Conservation (phyloP, 176 grass and related monocot species). For the Bromus sterilis region DNA sequence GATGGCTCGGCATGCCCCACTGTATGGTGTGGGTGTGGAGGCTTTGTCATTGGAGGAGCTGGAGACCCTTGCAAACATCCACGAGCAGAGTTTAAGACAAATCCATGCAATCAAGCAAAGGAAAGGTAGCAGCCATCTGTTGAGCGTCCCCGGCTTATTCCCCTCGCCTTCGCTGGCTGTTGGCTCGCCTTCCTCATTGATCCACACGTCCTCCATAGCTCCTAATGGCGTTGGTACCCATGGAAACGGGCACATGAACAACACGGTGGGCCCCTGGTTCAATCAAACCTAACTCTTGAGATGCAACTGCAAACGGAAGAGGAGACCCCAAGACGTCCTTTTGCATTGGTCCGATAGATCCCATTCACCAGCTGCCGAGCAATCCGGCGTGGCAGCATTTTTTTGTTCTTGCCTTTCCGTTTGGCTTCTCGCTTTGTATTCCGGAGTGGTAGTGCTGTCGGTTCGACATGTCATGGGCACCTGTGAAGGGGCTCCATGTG, state of each 20-base stretch:
- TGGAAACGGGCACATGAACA: conserved; percentile 62
- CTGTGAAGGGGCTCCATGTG: conserved; percentile 24
- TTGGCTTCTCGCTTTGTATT: conserved; percentile 37
- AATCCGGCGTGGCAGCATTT: conserved; percentile 44
- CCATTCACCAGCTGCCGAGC: conserved; percentile 41
- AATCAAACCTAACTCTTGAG: conserved; percentile 41
- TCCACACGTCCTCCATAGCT: conserved; percentile 44
- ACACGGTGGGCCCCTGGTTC: conserved; percentile 40
- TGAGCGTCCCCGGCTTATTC: conserved; percentile 54
- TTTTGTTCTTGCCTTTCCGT: conserved; percentile 45
- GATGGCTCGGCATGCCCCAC: conserved; percentile 78
- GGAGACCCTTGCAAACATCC: conserved; percentile 69
- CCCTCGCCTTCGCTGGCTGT: conserved; percentile 43
- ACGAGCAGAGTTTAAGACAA: conserved; percentile 69
- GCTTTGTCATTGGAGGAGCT: conserved; percentile 67
- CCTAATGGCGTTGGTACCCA: conserved; percentile 55
- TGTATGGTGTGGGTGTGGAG: conserved; percentile 79
- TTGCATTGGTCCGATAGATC: conserved; percentile 23
- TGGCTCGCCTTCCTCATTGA: conserved; percentile 50
- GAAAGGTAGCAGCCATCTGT: conserved; percentile 48
- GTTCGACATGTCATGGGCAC: conserved; percentile 31
- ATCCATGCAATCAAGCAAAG: conserved; percentile 67
- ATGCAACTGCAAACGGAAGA: conserved; percentile 12
- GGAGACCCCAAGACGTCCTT: conserved; percentile 31
- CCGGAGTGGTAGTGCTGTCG: conserved; percentile 47